phyloP scores from a whole-genome alignment of 164 flowering plant species.

The Santalum album region DNA sequence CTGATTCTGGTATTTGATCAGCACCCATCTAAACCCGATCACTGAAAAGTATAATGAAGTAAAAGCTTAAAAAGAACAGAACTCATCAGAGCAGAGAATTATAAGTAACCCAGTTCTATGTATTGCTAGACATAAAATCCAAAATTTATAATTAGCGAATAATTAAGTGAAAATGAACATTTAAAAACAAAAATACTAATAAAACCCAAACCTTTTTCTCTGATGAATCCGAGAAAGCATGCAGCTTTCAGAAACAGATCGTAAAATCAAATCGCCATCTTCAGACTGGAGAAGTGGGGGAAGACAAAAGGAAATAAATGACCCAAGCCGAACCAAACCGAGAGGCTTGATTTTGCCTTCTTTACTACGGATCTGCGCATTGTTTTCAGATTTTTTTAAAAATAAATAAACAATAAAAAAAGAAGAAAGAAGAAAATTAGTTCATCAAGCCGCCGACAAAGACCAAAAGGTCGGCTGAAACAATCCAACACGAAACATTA shows the following conservation, averaged over 20 bases:
- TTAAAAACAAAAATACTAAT: neutral
- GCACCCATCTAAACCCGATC: too few relatives aligned
- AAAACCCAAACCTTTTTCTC: slow-evolving; percentile 9
- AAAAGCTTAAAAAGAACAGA: too few relatives aligned
- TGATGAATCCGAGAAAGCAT: neutral
- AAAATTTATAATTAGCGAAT: too few relatives aligned
- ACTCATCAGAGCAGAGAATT: too few relatives aligned
- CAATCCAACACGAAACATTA: slow-evolving; percentile 17
- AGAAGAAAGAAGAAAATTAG: too few relatives aligned
- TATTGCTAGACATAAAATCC: too few relatives aligned
- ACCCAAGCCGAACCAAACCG: neutral
- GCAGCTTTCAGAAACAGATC: slow-evolving; percentile 4
- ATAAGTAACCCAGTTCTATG: too few relatives aligned
- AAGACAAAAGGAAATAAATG: too few relatives aligned
- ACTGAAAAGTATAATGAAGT: too few relatives aligned
- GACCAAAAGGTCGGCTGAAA: slow-evolving; percentile 40
- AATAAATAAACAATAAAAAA: too few relatives aligned
- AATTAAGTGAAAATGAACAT: too few relatives aligned
- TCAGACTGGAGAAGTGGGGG: neutral
- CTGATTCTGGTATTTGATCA: too few relatives aligned
- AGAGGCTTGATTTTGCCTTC: slow-evolving; percentile 9
- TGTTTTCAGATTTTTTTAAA: slow-evolving; percentile 12
- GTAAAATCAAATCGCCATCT: slow-evolving; percentile 9
- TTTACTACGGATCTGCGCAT: slow-evolving; percentile 14
- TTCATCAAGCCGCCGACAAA: slow-evolving; percentile 22